Base-by-base conservation (phyloP, 805 yeast genomes). In the Candida silvicultrix region DNA sequence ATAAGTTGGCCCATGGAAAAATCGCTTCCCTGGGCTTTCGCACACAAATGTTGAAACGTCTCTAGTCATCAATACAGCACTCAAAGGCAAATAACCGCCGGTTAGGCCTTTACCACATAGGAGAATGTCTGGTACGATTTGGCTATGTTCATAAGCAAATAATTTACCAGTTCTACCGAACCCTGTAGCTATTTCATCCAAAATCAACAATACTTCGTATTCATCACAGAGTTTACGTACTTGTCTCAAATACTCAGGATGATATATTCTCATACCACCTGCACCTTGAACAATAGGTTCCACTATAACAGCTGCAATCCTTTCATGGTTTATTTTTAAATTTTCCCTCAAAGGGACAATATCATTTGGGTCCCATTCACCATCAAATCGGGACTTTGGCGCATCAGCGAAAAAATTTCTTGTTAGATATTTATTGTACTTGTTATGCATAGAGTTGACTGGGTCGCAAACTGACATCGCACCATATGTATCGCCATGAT, bases 221-320 rank as follows among this genome's bases (percentile, higher is more conserved):
- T 58, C 46, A 40, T 57, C 57, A 47, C 71, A 68, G 3, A 67
- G 50, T 38, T 59, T 58, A 40, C 65, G 55, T 12, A 64, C 66
- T 39, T 58, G 57, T 35, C 61, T 63, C 20, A 63, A 45, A 41
- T 55, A 67, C 5, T 61, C 64, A 12, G 65, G 64, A 39, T 60
- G 59, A 22, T 67, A 68, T n/a, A 65, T 55, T 36, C 58, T 46
- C 52, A 68, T 59, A 8, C 71, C 73, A 16, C 67, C 70, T 31
- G 70, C 73, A 20, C 73, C 71, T 53, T 68, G 73, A 41, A 57
- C 51, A 29, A 68, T 60, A 7, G 68, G 64, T 49, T 68, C 71
- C 42, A 67, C 43, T 8, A 68, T 64, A 12, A 66, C 57, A 16
- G 64, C 70, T 10, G 70, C 68, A 23, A 68, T 61, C 11, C 51